A percentile compares a stretch with the other conserved stretches of the same genome.
phyloP scores from a whole-genome alignment of 225 moss, liverwort and hornwort species.

The Physcomitrium patens region DNA sequence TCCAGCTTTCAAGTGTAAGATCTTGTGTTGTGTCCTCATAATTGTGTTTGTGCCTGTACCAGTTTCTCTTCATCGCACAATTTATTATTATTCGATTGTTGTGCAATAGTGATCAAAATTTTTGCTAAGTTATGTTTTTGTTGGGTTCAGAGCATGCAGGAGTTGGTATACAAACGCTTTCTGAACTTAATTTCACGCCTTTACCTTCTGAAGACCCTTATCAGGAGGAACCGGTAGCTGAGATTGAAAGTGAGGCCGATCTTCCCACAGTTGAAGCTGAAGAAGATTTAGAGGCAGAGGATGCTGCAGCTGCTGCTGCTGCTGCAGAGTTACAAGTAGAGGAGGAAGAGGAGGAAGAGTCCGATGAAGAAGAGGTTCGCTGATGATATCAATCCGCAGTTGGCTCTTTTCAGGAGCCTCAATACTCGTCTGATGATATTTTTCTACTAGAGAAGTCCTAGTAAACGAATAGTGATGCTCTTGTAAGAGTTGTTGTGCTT shows the following conservation, averaged over 20 bases:
- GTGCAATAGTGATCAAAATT: background rate
- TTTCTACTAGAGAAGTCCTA: background rate
- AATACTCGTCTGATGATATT: background rate
- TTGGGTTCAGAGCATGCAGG: slow-evolving; percentile 38
- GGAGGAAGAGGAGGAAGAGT: slow-evolving; percentile 64
- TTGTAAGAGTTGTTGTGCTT: background rate
- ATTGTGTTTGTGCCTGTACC: background rate
- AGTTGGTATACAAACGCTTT: slow-evolving; percentile 47
- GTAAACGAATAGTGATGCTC: background rate
- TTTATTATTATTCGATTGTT: background rate
- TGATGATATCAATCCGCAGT: slow-evolving; percentile 21
- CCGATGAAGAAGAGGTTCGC: slow-evolving; percentile 61
- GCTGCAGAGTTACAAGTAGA: slow-evolving; percentile 49
- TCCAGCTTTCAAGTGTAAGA: background rate
- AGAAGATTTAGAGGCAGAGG: slow-evolving; percentile 45
- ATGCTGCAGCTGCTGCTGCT: slow-evolving; percentile 33
- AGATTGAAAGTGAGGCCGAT: slow-evolving; percentile 33
- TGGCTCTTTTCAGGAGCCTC: slow-evolving; percentile 1
- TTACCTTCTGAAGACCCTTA: slow-evolving; percentile 38
- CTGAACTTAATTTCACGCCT: slow-evolving; percentile 53
- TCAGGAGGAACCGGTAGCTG: slow-evolving; percentile 36
- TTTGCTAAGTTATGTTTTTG: background rate
- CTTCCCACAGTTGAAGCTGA: slow-evolving; percentile 43
- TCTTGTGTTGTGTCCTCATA: slow-evolving; percentile 8
- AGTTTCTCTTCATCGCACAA: background rate